A percentile compares a stretch with the other conserved stretches of the same genome.
phyloP scores from a whole-genome alignment of 2,329 filamentous ascomycete genomes.

The Clathrospora elynae region DNA sequence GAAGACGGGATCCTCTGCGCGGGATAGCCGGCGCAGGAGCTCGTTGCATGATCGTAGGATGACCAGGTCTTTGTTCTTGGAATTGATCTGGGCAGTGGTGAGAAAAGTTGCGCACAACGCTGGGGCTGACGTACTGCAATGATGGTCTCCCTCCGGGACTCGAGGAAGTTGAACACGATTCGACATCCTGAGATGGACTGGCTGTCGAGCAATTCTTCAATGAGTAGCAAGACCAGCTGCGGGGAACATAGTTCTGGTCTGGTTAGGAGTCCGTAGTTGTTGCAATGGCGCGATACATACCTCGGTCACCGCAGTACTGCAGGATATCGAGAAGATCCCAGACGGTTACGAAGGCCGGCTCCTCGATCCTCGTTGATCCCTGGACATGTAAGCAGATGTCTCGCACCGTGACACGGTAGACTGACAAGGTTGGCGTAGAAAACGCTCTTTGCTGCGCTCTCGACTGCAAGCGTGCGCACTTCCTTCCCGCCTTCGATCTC shows the following conservation, averaged over 20 bases:
- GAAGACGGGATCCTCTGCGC: slow-evolving; percentile 95
- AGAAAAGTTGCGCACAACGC: slow-evolving; percentile 22
- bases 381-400: slow-evolving; percentile 45
- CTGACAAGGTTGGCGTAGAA: slow-evolving; percentile 81
- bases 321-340: slow-evolving; percentile 95
- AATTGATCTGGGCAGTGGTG: slow-evolving; percentile 37
- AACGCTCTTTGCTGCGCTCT: slow-evolving; percentile 79
- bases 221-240: slow-evolving; percentile 82
- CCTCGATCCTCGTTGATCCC: slow-evolving; percentile 76
- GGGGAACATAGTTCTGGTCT: slow-evolving; percentile 67
- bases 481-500: slow-evolving; percentile 53
- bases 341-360: slow-evolving; percentile 77
- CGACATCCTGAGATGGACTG: slow-evolving; percentile 93
- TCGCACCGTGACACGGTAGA: neutral
- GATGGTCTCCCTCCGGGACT: slow-evolving; percentile 87
- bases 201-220: slow-evolving; percentile 94
- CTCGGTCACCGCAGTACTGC: slow-evolving; percentile 83
- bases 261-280: slow-evolving; percentile 8
- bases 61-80: slow-evolving; percentile 75
- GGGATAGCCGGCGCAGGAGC: slow-evolving; percentile 86
- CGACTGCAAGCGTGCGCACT: slow-evolving; percentile 69
- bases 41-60: slow-evolving; percentile 96
- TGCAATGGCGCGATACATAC: slow-evolving; percentile 55
- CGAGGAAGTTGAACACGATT: slow-evolving; percentile 90
- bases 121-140: slow-evolving; percentile 65